Conservation (phyloP, 345 rosid genomes). For the Citrus australasica region DNA sequence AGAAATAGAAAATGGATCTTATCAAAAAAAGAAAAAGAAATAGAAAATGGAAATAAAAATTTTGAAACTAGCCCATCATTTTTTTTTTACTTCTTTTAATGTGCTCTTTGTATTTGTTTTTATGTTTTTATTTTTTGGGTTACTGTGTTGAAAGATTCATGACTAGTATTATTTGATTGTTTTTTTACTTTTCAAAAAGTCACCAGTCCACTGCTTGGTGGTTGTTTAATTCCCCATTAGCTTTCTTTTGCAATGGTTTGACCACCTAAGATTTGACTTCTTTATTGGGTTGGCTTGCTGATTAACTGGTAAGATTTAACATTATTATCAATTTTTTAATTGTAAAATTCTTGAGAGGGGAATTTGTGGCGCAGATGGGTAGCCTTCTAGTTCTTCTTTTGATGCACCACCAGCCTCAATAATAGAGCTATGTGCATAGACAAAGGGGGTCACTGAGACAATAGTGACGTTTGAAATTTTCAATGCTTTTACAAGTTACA, state of each 20-base stretch:
- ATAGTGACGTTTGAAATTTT: constrained; percentile 27
- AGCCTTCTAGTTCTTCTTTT: constrained; percentile 37
- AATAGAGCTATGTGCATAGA: constrained; percentile 35
- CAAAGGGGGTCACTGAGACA: constrained; percentile 21
- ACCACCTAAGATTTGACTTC: constrained; percentile 27
- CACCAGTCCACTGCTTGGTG: constrained; percentile 8
- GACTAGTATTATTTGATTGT: constrained; percentile 17
- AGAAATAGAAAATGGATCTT: no score
- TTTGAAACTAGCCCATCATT: constrained; percentile 16
- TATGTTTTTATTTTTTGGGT: constrained; percentile 5
- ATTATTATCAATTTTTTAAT: background rate
- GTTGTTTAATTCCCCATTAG: constrained; percentile 16
- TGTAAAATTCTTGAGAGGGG: background rate
- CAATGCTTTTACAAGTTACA: background rate
- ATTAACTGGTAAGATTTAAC: background rate
- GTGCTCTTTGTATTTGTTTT: constrained; percentile 5
- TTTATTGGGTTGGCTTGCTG: constrained; percentile 11
- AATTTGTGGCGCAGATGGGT: constrained; percentile 26
- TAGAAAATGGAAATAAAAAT: constrained; percentile 4
- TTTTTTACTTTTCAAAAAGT: constrained; percentile 34
- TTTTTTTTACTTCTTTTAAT: constrained; percentile 32
- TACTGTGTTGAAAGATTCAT: constrained; percentile 30
- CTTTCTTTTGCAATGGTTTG: constrained; percentile 25
- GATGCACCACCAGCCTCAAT: constrained; percentile 36
- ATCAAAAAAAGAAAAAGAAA: background rate